Conservation (phyloP, 2,329 filamentous ascomycete species). For the Davidsoniella virescens region DNA sequence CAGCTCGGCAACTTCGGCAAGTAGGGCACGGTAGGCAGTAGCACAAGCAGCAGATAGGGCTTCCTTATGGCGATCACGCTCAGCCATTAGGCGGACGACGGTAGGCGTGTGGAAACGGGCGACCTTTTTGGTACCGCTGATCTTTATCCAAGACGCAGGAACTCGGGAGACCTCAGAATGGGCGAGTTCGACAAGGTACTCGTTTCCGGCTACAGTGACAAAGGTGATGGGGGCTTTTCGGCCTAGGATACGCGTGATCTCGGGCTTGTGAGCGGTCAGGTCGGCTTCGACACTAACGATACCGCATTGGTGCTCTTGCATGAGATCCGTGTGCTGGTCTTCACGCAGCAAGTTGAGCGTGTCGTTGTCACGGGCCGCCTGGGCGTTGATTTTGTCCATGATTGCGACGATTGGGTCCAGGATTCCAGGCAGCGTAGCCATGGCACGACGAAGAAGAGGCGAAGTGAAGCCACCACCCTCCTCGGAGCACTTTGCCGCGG, state of each 20-base stretch:
- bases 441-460: conserved; percentile 48
- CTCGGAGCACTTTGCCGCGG: conserved; percentile 43
- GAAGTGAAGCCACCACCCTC: conserved; percentile 57
- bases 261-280: conserved; percentile 57
- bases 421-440: conserved; percentile 63
- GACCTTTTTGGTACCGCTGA: conserved; percentile 83
- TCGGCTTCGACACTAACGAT: conserved; percentile 89
- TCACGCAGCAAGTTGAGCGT: conserved; percentile 91
- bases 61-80: conserved; percentile 90
- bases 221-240: conserved; percentile 58
- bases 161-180: conserved; percentile 72
- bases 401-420: conserved; percentile 54
- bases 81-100: conserved; percentile 63
- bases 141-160: conserved; percentile 86
- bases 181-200: conserved; percentile 84
- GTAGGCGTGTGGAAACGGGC: conserved; percentile 91
- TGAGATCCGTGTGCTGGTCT: conserved; percentile 72
- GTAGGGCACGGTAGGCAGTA: conserved; percentile 55
- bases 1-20: conserved; percentile 58
- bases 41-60: conserved; percentile 85
- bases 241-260: conserved; percentile 55
- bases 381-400: conserved; percentile 69
- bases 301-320: conserved; percentile 73
- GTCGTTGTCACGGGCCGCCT: conserved; percentile 72
- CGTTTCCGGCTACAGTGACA: conserved; percentile 73